Evolutionary conservation across 129 eudicot species (phyloP).

Genomic region (Flaveria linearis): DNA sequence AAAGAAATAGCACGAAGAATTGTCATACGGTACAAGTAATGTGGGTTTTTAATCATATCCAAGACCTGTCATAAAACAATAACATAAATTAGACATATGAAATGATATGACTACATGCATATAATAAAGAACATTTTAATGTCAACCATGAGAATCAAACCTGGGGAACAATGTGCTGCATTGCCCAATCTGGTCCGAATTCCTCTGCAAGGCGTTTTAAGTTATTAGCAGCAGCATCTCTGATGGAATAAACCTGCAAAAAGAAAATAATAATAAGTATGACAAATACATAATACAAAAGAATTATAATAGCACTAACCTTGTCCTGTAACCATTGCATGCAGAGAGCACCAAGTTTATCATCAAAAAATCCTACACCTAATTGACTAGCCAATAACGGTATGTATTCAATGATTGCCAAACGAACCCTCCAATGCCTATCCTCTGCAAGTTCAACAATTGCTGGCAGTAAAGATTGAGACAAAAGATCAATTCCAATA

Average conservation of each 20-base stretch:
- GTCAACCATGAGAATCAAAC: neutral
- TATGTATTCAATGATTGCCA: conserved; percentile 93
- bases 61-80: no score
- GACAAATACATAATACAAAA: neutral
- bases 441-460: conserved; percentile 98
- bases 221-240: no score
- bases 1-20: no score
- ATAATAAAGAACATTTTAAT: neutral
- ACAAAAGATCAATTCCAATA: conserved; percentile 85
- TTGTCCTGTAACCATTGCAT: conserved; percentile 99
- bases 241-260: conserved; percentile 35
- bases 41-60: no score
- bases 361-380: conserved; percentile 95
- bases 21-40: no score
- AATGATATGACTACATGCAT: neutral
- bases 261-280: neutral
- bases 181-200: no score
- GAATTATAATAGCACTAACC: conserved; percentile 39
- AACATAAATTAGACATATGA: neutral
- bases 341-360: conserved; percentile 93
- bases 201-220: no score
- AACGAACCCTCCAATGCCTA: conserved; percentile 97
- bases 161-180: no score
- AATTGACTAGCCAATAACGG: conserved; percentile 95
- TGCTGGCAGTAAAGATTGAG: conserved; percentile 89